Base-by-base conservation (phyloP, 495 filamentous ascomycete genomes). In the Chaetomium cochliodes region DNA sequence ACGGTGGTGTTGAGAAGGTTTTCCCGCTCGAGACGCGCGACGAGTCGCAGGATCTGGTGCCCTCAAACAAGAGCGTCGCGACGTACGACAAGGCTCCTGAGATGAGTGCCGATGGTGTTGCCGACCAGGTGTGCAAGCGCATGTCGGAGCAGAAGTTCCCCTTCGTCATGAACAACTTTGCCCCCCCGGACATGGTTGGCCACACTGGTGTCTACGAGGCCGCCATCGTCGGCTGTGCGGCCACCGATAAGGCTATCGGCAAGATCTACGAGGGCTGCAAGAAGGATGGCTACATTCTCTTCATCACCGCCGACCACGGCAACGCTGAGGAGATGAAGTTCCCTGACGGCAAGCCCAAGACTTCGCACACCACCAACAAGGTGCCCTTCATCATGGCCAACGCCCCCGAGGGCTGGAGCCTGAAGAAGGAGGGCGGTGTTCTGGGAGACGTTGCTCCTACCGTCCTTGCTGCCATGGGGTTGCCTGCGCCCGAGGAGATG, bases 161-260 rank as follows among this genome's bases (percentile, higher is more conserved):
- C 72, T 97, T 98, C 73, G 79, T 98, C 72, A 98, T 98, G 94
- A 97, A 98, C 87, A 98, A 98, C 85, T 98, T 98, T 75, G 94
- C 94, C 37, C 93, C 96, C 23, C 96, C 94, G 15, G 94, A 98
- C 79, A 98, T 98, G 94, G 94, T 98, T 66, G 94, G 94, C 69
- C 94, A 98, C 81, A 98, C 94, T 12, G 94, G 94, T 71, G 92
- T 97, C 66, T 98, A 97, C 76, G 85, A 96, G 73, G 94, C 94
- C n/a, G 96, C 94, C 60, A 91, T 98, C 65, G 68, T 92, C 72
- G 94, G 88, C 70, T 88, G 89, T 69, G 80, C 85, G 62, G 89
- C 91, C 65, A 98, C 94, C 44, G 94, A 98, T 72, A 87, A 88
- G 79, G 94, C 92, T 39, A 98, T 98, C 70, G 93, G 92, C 66